Evolutionary conservation across 768 basidiomycete genomes (phyloP).

Genomic region (Pulveroboletus sp.): DNA sequence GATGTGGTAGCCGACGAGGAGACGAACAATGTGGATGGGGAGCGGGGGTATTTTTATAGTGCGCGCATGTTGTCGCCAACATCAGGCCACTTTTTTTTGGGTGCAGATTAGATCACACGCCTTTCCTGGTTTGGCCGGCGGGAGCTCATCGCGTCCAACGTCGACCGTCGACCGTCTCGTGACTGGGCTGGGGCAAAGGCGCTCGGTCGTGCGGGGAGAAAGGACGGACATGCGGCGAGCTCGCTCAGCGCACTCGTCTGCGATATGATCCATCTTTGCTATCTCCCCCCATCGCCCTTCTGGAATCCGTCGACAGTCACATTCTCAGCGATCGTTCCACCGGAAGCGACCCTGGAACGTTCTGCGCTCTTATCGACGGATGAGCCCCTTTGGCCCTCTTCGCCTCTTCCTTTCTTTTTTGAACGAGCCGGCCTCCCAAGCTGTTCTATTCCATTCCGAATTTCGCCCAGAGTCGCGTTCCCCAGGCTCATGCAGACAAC

Average conservation of each 20-base stretch:
- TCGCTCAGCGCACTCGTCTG: background rate
- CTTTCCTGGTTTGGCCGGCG: too few species aligned
- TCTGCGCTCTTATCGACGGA: constrained; percentile 15
- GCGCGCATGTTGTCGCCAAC: constrained; percentile 2
- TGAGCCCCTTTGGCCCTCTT: too few species aligned
- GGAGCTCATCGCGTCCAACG: too few species aligned
- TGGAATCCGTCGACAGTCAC: background rate
- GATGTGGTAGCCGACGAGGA: too few species aligned
- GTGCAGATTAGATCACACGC: constrained; percentile 13
- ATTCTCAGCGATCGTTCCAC: constrained; percentile 10
- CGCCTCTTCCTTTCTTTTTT: constrained; percentile 13
- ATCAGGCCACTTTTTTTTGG: constrained; percentile 33
- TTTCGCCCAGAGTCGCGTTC: constrained; percentile 8
- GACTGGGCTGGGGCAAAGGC: too few species aligned
- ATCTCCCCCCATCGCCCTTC: background rate
- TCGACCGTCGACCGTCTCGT: too few species aligned
- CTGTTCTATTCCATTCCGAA: constrained; percentile 12
- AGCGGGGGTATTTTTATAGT: constrained; percentile 19
- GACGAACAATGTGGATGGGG: too few species aligned
- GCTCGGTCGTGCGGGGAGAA: background rate
- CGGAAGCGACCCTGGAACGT: constrained; percentile 11
- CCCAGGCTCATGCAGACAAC: background rate
- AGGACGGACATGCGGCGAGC: background rate
- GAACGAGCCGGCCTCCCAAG: too few species aligned
- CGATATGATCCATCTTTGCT: background rate